Evolutionary conservation across 2,329 filamentous ascomycete genomes (phyloP), one percentile per base, ranked within the genome.

Genomic region (Ophiostoma himal-ulmi): DNA sequence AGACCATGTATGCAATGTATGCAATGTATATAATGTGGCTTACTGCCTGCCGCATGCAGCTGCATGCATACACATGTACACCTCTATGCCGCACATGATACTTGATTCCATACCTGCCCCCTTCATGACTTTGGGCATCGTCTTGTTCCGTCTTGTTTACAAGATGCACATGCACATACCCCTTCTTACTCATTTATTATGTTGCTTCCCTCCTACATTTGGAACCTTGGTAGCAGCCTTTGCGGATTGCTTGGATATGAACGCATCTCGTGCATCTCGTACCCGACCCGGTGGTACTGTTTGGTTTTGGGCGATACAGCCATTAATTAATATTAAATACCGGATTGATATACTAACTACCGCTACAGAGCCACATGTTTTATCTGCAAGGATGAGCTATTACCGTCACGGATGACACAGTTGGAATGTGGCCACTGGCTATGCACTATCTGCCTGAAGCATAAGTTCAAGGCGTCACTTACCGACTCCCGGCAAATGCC

Each of bases 401-500:
- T 88, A 0, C 76, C 84, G 11, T 83, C 83, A 71, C 88, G 87
- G 78, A 86, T 89, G 44, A 88, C 88, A 52, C 91, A 89, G 77
- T 85, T 96, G 48, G 85, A 87, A 74, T 96, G 93, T 77, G 88
- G 88, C 2, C 93, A 96, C 78, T 86, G 88, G 73, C 93, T 94
- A 90, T 96, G 93, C 79, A 84, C 91, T 73, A 78, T 84, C 8
- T 96, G 93, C 78, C 82, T 97, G 57, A 90, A 88, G 78, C 86
- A 88, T 68, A 85, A 88, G 71, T 96, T 96, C 79, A 87, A 84
- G 69, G 83, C 92, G 72, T 95, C 92, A 13, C 83, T 94, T 73
- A 89, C 84, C 60, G 91, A 96, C 77, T 88, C 91, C 1, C 85
- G 88, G 72, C 89, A 92, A 74, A 96, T 96, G 92, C 92, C 93